Evolutionary conservation across 768 basidiomycete species (phyloP).

Genomic region (Mrakia gelida): DNA sequence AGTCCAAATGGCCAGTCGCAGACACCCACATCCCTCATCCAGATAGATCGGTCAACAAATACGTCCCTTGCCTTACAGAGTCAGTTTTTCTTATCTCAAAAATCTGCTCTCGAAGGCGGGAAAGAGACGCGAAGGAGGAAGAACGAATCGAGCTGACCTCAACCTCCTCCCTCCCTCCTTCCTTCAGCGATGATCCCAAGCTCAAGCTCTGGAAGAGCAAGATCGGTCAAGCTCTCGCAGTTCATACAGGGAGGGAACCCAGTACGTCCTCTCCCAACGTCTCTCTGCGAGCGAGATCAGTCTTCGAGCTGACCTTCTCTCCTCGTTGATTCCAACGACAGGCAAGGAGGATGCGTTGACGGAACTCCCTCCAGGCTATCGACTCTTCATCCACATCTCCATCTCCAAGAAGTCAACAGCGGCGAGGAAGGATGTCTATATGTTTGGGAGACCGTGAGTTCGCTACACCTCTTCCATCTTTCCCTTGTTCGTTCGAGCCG

Average conservation of each 20-base stretch:
- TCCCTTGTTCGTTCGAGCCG: neutral
- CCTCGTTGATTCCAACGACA: neutral
- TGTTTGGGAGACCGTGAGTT: neutral
- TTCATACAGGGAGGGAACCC: neutral
- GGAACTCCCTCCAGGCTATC: neutral
- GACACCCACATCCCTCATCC: neutral
- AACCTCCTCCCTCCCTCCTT: neutral
- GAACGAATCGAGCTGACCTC: neutral
- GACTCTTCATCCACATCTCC: neutral
- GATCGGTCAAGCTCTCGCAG: neutral
- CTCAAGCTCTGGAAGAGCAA: neutral
- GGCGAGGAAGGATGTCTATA: neutral
- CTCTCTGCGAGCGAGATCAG: neutral
- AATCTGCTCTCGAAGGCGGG: neutral
- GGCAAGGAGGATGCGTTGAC: neutral
- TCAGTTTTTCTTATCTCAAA: neutral
- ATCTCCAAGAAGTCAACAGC: neutral
- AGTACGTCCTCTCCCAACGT: neutral
- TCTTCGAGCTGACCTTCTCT: neutral
- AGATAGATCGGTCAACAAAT: neutral
- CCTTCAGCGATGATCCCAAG: neutral
- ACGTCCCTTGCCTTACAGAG: neutral
- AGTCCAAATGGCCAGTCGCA: neutral
- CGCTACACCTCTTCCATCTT: neutral
- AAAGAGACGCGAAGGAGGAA: neutral